Evolutionary conservation across 495 filamentous ascomycete species (phyloP).

Genomic region (Aspergillus nanangensis): DNA sequence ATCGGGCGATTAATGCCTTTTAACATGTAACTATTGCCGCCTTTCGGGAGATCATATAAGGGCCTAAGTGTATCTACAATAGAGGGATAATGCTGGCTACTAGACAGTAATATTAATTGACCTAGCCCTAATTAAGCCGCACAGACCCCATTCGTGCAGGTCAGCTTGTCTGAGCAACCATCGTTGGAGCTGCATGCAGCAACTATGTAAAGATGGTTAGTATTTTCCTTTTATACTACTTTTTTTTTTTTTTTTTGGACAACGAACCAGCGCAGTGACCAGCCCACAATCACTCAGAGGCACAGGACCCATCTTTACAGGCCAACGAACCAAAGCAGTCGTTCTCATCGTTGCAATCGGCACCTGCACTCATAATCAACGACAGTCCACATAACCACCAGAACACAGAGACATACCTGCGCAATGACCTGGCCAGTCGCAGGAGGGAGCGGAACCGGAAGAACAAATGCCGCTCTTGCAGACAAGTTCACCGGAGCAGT

Average conservation of each 20-base stretch:
- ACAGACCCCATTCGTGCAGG: neutral
- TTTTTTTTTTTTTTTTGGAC: too few relatives aligned
- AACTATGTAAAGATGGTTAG: neutral
- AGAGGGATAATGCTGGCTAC: too few relatives aligned
- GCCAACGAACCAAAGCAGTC: neutral
- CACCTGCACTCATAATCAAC: neutral
- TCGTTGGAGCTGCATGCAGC: neutral
- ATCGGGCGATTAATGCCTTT: too few relatives aligned
- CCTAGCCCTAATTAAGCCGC: too few relatives aligned
- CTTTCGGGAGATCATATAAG: too few relatives aligned
- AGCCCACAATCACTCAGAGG: neutral
- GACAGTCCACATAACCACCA: neutral
- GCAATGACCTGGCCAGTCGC: conserved; percentile 3
- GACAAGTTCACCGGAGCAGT: conserved; percentile 17
- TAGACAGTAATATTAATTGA: too few relatives aligned
- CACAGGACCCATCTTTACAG: neutral
- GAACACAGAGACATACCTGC: neutral
- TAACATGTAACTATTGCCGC: too few relatives aligned
- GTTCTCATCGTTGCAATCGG: neutral
- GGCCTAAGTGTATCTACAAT: too few relatives aligned
- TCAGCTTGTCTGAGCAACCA: neutral
- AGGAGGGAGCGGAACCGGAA: neutral
- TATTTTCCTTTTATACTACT: neutral
- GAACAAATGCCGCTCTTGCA: conserved; percentile 14
- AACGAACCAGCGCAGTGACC: neutral